phyloP scores from a whole-genome alignment of 345 rosid genomes.

The Corymbia maculata region DNA sequence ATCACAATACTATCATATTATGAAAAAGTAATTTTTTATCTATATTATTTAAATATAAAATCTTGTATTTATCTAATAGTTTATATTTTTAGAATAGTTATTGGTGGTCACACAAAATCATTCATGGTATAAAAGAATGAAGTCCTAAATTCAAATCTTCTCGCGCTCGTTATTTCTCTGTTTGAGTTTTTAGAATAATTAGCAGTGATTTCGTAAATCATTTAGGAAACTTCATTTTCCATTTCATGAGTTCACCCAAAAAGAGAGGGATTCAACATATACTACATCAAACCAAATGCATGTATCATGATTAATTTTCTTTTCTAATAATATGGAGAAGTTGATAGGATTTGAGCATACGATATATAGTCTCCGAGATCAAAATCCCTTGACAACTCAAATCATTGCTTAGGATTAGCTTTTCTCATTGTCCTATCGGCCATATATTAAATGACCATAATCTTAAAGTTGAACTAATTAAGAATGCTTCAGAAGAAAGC shows the following conservation, averaged over 20 bases:
- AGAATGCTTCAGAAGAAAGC: not conserved
- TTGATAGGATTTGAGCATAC: not conserved
- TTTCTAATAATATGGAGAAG: not conserved
- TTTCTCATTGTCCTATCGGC: not conserved
- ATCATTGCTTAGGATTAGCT: not conserved
- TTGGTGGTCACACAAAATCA: not conserved
- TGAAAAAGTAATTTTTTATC: not conserved
- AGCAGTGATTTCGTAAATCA: not conserved
- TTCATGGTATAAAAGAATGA: rapidly evolving
- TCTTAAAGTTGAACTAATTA: not conserved
- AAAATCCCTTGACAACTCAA: not conserved
- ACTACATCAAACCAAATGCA: not conserved
- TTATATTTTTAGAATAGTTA: not conserved
- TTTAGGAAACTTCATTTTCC: not conserved
- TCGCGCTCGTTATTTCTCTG: rapidly evolving
- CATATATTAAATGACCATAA: not conserved
- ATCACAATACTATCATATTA: not conserved
- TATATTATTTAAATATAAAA: not conserved
- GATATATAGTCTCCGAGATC: not conserved
- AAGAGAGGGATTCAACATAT: not conserved
- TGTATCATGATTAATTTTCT: not conserved
- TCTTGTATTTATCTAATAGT: rapidly evolving
- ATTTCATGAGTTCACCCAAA: not conserved
- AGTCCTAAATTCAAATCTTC: not conserved
- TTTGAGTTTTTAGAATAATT: not conserved